A percentile compares a stretch with the other conserved stretches of the same genome.
These are phyloP conservation scores for Prunus mume DNA, from an alignment of 306 rosid genomes.

Conservation along the genomic window DNA sequence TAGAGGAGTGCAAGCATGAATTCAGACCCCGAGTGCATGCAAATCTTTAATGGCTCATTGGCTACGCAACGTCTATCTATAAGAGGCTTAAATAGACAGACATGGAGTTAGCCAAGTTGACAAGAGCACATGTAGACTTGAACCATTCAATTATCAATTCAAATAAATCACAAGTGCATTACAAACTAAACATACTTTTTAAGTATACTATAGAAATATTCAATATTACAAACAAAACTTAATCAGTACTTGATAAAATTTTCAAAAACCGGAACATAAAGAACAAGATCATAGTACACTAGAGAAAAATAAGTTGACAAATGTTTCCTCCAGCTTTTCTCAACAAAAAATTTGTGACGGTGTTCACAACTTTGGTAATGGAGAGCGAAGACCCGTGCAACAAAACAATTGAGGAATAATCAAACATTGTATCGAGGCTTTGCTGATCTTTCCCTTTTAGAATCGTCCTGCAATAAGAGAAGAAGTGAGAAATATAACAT, in stretches of 20 bases:
- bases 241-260: background rate
- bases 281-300: background rate
- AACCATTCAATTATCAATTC: background rate
- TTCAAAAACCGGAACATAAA: background rate
- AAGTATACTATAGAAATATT: background rate
- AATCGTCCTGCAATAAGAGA: conserved; percentile 66
- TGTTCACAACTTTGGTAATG: background rate
- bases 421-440: conserved; percentile 70
- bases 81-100: background rate
- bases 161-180: background rate
- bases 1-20: too few relatives aligned
- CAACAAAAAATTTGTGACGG: background rate
- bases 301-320: background rate
- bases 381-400: conserved; percentile 18
- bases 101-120: too few relatives aligned
- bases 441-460: conserved; percentile 59
- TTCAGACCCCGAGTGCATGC: background rate
- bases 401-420: conserved; percentile 19
- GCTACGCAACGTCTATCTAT: background rate
- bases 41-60: background rate
- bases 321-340: conserved; percentile 15
- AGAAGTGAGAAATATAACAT: conserved; percentile 26
- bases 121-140: too few relatives aligned
- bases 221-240: background rate
- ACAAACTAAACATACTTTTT: conserved; percentile 5